Percentiles rank a stretch among this genome's conserved stretches.
phyloP scores from a whole-genome alignment of 2,329 filamentous ascomycete species.

The Huntiella moniliformis region DNA sequence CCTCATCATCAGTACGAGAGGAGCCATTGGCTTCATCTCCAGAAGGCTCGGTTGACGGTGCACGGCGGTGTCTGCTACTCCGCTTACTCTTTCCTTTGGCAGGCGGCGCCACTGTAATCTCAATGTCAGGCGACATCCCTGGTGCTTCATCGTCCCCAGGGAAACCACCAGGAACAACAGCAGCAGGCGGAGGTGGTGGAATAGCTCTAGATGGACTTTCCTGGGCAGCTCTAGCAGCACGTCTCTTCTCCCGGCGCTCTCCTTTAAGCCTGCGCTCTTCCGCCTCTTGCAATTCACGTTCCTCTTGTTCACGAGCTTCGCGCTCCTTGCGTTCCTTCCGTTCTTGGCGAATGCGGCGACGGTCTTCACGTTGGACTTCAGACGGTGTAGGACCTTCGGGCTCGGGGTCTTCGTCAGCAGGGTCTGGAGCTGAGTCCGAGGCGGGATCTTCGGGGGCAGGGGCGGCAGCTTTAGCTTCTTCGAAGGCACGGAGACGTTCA shows the following conservation, averaged over 20 bases:
- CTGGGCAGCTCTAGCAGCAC: neutral
- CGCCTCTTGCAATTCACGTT: constrained; percentile 5
- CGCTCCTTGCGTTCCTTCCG: constrained; percentile 6
- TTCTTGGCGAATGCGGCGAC: constrained; percentile 10
- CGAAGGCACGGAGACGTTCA: constrained; percentile 38
- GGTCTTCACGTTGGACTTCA: constrained; percentile 9
- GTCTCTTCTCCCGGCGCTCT: constrained; percentile 6
- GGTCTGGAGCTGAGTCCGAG: neutral
- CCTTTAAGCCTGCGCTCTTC: constrained; percentile 2
- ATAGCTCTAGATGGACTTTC: neutral
- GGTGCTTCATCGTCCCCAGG: constrained; percentile 26
- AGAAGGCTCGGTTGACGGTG: constrained; percentile 9
- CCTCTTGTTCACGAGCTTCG: constrained; percentile 4
- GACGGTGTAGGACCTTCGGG: neutral
- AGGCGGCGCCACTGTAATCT: constrained; percentile 13
- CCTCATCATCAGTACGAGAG: constrained; percentile 28
- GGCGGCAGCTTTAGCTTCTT: constrained; percentile 24
- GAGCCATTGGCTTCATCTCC: constrained; percentile 9
- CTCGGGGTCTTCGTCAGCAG: neutral
- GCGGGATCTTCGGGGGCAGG: constrained; percentile 14
- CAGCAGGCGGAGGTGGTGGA: constrained; percentile 5
- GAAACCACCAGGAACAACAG: constrained; percentile 37
- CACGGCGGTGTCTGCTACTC: constrained; percentile 4
- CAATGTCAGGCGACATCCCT: constrained; percentile 20
- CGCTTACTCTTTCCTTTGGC: constrained; percentile 1